These are phyloP conservation scores for Pseudogymnoascus sp. DNA, from an alignment of 2,329 filamentous ascomycete species.

Conservation along the genomic window DNA sequence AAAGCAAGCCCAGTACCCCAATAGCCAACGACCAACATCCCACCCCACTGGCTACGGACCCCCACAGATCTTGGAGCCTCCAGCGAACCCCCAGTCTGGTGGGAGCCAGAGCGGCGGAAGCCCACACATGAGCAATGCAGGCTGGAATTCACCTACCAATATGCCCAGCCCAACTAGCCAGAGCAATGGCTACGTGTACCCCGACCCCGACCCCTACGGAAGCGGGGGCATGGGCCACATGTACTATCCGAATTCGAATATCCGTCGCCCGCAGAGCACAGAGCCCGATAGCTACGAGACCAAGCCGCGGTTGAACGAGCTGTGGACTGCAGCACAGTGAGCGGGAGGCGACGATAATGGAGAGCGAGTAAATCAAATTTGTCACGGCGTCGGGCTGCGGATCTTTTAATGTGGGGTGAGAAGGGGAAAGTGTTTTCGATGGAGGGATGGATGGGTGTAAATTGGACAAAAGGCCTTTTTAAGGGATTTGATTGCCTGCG, in stretches of 20 bases:
- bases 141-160: constrained; percentile 69
- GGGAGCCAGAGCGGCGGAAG: constrained; percentile 66
- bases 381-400: not conserved
- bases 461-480: not conserved
- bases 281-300: constrained; percentile 59
- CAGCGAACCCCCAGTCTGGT: constrained; percentile 59
- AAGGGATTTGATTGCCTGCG: not conserved
- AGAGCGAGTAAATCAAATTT: not conserved
- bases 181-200: constrained; percentile 65
- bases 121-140: constrained; percentile 65
- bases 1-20: not conserved
- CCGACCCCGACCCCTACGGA: constrained; percentile 70
- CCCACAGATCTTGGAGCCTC: constrained; percentile 67
- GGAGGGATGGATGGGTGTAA: not conserved
- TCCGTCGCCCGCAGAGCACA: constrained; percentile 67
- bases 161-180: constrained; percentile 54
- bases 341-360: not conserved
- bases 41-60: constrained; percentile 79
- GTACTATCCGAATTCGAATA: constrained; percentile 63
- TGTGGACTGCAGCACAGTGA: constrained; percentile 46
- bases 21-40: constrained; percentile 58
- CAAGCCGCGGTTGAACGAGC: constrained; percentile 48
- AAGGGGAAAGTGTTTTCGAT: not conserved
- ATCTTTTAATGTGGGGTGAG: not conserved
- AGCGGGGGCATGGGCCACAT: constrained; percentile 54